Base-by-base conservation (phyloP, 768 basidiomycete genomes). In the Hygrocybe coccinea region DNA sequence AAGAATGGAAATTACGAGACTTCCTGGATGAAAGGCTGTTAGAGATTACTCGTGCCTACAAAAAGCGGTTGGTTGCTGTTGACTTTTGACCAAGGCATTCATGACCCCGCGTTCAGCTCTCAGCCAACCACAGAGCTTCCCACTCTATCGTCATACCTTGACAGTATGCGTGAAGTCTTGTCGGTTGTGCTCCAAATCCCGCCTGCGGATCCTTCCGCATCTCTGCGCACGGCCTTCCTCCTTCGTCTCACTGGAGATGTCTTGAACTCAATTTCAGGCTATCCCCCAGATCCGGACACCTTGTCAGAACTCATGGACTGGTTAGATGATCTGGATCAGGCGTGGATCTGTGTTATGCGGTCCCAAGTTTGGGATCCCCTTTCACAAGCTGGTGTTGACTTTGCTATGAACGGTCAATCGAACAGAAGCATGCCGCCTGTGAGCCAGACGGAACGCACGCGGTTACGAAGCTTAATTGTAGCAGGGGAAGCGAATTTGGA, bases 201-300 rank as follows among this genome's bases (percentile, higher is more conserved):
- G 0, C 88, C 89, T 11, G 66, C 87, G 14, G 81, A 83, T 57
- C 84, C 86, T 0, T 89, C 88, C 2, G 80, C 84, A 3, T 71
- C 82, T 12, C 74, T 91, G 3, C 81, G 89, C 8, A 83, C 76
- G 7, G 75, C 82, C 2, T 81, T 83, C 56, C 74, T 91, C n/a
- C 80, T 91, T 21, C 84, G 83, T 24, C 73, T 90, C 7, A 90
- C 87, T 2, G 81, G 81, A 52, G 88, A 90, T 47, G 74, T 82
- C 15, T 70, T 91, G 60, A 70, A 67, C 56, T 76, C 81, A 9
- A 78, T 89, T 8, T 71, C 79, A 4, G 86, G 87, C 5, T 91
- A 91, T 64, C 67, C 71, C 2, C 75, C 81, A 0, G 67, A 74
- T 14, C 57, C 69, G 19, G 67, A 71, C 6, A 69, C 73, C 12